Percentiles rank a stretch among this genome's conserved stretches.
Conservation (phyloP, 331 rosid genomes). For the Cucumis variabilis region DNA sequence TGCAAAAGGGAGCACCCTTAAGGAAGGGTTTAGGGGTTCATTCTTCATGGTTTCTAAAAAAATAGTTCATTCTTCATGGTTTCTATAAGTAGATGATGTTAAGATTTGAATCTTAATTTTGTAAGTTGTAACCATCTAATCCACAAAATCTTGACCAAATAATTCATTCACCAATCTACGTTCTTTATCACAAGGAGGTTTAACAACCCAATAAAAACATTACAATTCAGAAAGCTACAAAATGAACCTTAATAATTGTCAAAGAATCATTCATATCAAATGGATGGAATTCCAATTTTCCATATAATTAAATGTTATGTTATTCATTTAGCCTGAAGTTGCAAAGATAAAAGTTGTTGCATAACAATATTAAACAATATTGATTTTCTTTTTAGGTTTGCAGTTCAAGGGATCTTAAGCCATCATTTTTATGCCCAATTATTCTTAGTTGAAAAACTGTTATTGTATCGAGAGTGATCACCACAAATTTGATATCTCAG, state of each 20-base stretch:
- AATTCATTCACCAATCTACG: conserved; percentile 33
- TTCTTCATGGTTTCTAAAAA: no score
- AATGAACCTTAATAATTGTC: neutral
- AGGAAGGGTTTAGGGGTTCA: no score
- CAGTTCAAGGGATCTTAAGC: neutral
- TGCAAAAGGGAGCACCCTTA: no score
- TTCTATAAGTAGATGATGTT: no score
- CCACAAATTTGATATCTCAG: neutral
- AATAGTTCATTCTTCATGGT: no score
- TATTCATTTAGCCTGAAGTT: no score
- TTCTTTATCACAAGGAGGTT: conserved; percentile 80
- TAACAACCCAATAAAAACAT: conserved; percentile 36
- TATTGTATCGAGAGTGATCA: neutral
- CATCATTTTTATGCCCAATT: neutral
- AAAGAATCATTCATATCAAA: neutral
- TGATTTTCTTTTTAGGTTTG: neutral
- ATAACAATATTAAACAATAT: neutral
- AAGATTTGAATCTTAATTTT: no score
- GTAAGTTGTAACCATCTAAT: no score
- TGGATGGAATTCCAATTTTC: no score
- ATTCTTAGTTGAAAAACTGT: no score
- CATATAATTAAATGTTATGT: no score
- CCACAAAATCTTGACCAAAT: conserved; percentile 27
- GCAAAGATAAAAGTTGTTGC: neutral
- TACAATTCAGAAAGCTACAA: neutral